Evolutionary conservation across 768 basidiomycete species (phyloP).

Genomic region (Kwoniella heveanensis): DNA sequence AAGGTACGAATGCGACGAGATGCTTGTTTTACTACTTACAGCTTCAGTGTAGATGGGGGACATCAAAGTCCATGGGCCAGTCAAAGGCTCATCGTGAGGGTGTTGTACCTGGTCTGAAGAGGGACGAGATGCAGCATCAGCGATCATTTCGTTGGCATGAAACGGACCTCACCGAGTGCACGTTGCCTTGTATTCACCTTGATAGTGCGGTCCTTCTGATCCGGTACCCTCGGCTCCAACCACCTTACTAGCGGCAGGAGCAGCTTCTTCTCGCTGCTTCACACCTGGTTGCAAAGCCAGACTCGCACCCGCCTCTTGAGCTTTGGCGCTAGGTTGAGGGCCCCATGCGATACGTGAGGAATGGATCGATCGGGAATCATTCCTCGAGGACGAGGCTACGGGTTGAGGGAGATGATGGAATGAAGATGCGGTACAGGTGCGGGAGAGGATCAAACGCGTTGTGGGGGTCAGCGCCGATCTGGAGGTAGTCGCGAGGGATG

Average conservation of each 20-base stretch:
- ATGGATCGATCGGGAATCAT: neutral
- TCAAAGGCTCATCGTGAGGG: conserved; percentile 29
- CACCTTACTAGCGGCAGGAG: conserved; percentile 10
- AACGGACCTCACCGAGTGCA: too few relatives aligned
- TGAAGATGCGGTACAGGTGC: neutral
- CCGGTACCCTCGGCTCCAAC: conserved; percentile 42
- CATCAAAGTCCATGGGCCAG: conserved; percentile 75
- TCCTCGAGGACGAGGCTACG: neutral
- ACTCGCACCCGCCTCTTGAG: conserved; percentile 13
- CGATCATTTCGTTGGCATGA: too few relatives aligned
- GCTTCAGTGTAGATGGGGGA: conserved; percentile 80
- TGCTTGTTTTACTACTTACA: conserved; percentile 39
- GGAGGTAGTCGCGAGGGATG: neutral
- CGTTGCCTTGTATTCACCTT: conserved; percentile 39
- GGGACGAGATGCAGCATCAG: neutral
- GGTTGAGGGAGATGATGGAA: conserved; percentile 6
- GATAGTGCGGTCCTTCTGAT: conserved; percentile 52
- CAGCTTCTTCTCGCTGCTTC: conserved; percentile 30
- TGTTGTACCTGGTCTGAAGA: conserved; percentile 23
- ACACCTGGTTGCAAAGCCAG: conserved; percentile 38
- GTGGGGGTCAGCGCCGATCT: neutral
- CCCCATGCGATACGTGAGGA: neutral
- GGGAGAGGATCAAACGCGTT: neutral
- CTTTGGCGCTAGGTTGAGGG: neutral
- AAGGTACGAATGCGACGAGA: too few relatives aligned